Conservation (phyloP, 129 eudicot genomes). For the Centaurea solstitialis region DNA sequence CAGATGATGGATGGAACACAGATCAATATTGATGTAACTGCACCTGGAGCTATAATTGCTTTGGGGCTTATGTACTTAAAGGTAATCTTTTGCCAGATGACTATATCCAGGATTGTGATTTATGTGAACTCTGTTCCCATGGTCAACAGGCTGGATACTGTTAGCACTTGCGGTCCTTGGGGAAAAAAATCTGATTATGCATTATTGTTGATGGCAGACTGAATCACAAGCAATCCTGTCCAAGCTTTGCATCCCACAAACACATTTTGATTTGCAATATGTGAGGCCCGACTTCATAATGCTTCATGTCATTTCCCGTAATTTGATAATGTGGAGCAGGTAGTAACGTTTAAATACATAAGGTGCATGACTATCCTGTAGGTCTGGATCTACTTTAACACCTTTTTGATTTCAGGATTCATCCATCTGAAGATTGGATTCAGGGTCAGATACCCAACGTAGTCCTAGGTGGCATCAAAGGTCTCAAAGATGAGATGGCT, state of each 20-base stretch:
- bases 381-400: background rate
- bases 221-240: conserved; percentile 77
- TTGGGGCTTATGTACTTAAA: conserved; percentile 81
- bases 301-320: conserved; percentile 94
- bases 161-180: background rate
- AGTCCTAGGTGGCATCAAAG: conserved; percentile 55
- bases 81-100: conserved; percentile 43
- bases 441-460: conserved; percentile 82
- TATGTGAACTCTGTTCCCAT: background rate
- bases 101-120: background rate
- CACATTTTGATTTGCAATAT: conserved; percentile 83
- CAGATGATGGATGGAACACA: conserved; percentile 77
- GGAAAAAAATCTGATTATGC: conserved; percentile 6
- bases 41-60: conserved; percentile 97
- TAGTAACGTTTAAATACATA: conserved; percentile 26
- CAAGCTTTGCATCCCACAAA: conserved; percentile 78
- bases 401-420: conserved; percentile 53
- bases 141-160: conserved; percentile 2
- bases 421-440: conserved; percentile 88
- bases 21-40: conserved; percentile 91
- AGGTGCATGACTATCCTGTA: background rate
- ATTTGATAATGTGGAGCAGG: conserved; percentile 98
- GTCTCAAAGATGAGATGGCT: conserved; percentile 61
- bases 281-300: conserved; percentile 93
- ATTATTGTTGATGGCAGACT: conserved; percentile 50